These are phyloP conservation scores for Botryotinia narcissicola DNA, from an alignment of 2,329 filamentous ascomycete genomes.

Conservation along the genomic window DNA sequence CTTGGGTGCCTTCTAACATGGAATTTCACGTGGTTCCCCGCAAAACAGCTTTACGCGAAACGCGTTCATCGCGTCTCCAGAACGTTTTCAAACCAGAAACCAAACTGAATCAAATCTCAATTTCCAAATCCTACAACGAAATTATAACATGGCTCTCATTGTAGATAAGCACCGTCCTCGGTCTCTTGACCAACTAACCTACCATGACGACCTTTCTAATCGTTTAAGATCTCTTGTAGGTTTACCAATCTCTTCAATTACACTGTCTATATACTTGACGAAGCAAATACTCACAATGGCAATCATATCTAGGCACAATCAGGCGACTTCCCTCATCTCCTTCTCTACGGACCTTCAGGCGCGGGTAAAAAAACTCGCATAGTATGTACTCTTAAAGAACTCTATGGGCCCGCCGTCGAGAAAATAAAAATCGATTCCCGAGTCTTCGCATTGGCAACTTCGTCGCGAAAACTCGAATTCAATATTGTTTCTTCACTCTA, in stretches of 20 bases:
- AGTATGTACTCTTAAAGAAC: constrained; percentile 88
- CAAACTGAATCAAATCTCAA: not conserved
- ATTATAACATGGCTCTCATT: constrained; percentile 58
- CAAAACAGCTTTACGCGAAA: constrained; percentile 22
- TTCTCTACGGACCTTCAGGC: constrained; percentile 94
- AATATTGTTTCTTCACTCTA: constrained; percentile 97
- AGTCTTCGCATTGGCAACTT: constrained; percentile 86
- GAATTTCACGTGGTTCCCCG: constrained; percentile 17
- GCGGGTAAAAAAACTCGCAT: constrained; percentile 98
- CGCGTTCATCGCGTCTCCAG: constrained; percentile 16
- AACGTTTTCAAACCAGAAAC: not conserved
- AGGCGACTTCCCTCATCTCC: constrained; percentile 95
- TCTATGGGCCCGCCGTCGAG: constrained; percentile 95
- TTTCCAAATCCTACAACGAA: not conserved
- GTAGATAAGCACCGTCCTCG: constrained; percentile 72
- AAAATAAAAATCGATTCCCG: constrained; percentile 99
- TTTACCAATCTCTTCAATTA: constrained; percentile 16
- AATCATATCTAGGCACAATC: constrained; percentile 70
- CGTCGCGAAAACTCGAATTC: constrained; percentile 97
- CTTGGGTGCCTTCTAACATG: not conserved
- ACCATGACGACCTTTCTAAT: constrained; percentile 84
- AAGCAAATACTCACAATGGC: constrained; percentile 20
- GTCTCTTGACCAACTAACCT: constrained; percentile 75
- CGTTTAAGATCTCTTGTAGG: constrained; percentile 81
- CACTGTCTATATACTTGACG: not conserved